Base-by-base conservation (phyloP, 495 filamentous ascomycete species). In the Daldinia grandis region DNA sequence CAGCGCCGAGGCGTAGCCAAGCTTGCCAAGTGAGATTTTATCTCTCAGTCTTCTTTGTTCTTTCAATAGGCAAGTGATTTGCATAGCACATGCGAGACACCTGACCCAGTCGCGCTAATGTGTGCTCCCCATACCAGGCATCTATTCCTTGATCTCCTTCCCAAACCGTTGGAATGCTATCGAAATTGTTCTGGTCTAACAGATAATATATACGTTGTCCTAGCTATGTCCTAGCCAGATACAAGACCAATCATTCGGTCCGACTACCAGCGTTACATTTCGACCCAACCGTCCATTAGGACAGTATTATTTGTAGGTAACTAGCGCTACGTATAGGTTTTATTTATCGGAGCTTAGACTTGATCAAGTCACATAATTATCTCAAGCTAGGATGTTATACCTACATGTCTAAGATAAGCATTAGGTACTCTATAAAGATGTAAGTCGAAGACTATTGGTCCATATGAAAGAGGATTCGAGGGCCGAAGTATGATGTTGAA, bases 161-260 rank as follows among this genome's bases (percentile, higher is more conserved):
- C 53, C 14, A 21, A 56, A 31, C 9, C 0, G 28, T 30, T 35
- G 28, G 30, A 19, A 56, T 56, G 15, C 3, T 56, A 56, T 56
- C 53, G 6, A 56, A 17, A 30, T 35, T 1, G 17, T 12, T 56
- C 17, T 19, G 17, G 15, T 56, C 17, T 19, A 17, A 56, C 21
- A 47, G 40, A 44, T 24, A 47, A 27, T 3, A 2, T 33, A 33
- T 35, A 35, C 33, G 33, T 40, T 17, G 5, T 40, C 15, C 37
- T 40, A 2, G 37, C 37, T 5, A 17, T 4, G 17, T 21, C 42
- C 7, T 47, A 10, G 19, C 42, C 3, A 35, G 8, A 56, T 35
- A 9, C 21, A 56, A 56, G 17, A 35, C 15, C 30, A 30, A 64
- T 57, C 40, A 69, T 62, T 69, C 66, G 66, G 66, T 25, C 66